Base-by-base conservation (phyloP, 2,329 filamentous ascomycete species). In the Colletotrichum brevisporum region DNA sequence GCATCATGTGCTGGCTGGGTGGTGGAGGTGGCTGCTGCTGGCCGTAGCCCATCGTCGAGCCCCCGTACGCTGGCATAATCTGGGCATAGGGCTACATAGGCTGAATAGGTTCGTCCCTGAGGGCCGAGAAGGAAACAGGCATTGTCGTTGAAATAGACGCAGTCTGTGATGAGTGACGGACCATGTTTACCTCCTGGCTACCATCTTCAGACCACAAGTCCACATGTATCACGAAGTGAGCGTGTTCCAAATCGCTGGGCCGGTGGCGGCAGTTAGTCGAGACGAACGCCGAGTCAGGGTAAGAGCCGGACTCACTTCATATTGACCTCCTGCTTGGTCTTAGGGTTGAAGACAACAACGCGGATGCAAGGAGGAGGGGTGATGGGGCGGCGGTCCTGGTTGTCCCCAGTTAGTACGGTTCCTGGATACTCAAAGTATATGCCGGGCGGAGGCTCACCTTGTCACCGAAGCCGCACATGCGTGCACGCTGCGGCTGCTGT, bases 401-500 rank as follows among this genome's bases (percentile, higher is more conserved):
- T 66, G 69, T 70, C 70, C 51, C 57, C 21, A 9, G 36, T 57
- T 41, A 43, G 15, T 21, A 21, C 41, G 18, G 4, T 18, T 12
- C 21, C 54, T 50, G 16, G 12, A 51, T 82, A 36, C 31, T 10
- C 31, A 2, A 36, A 36, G 31, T 36, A 10, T 36, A 13, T 27
- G 48, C 8, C 12, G 21, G 12, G 5, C 36, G 36, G 24, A 45
- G n/a, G 52, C 54, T 18, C 27, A 96, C 94, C 88, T 98, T 99
- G 84, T 99, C 96, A 71, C 96, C 96, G 83, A 98, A 99, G 8
- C 96, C 96, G 83, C 96, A 99, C 96, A 98, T 98, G 71, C 96
- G 93, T 73, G 96, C 96, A 75, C 96, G 90, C 75, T 94, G 88
- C 58, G 96, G 96, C 80, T 98, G 94, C 83, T 99, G 96, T 73